Percentiles rank a stretch among this genome's conserved stretches.
Conservation (phyloP, 1,284 basidiomycete species). For the Inonotus hispidus region DNA sequence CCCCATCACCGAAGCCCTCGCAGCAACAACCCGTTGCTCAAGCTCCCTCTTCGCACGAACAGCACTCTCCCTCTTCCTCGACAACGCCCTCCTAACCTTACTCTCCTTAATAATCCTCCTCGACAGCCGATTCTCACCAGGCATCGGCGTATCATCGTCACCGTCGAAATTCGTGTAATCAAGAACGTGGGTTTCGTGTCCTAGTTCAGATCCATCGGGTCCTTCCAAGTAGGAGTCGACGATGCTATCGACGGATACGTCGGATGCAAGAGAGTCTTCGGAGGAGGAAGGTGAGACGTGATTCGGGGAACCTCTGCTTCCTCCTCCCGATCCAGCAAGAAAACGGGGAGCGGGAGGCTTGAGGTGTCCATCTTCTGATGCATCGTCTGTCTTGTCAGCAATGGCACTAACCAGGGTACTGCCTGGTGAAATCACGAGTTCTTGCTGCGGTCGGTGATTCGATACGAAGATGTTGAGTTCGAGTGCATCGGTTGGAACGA, state of each 20-base stretch:
- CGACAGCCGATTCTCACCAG: slow-evolving; percentile 61
- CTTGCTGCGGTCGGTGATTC: slow-evolving; percentile 34
- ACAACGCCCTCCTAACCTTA: slow-evolving; percentile 54
- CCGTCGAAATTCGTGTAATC: slow-evolving; percentile 83
- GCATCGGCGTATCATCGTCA: slow-evolving; percentile 60
- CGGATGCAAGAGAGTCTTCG: slow-evolving; percentile 18
- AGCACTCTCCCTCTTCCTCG: slow-evolving; percentile 34
- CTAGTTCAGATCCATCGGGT: slow-evolving; percentile 33
- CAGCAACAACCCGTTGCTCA: slow-evolving; percentile 8
- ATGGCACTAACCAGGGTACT: background rate
- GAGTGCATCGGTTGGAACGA: slow-evolving; percentile 53
- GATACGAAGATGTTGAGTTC: slow-evolving; percentile 82
- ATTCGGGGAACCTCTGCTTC: background rate
- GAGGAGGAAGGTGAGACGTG: background rate
- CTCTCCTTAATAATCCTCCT: slow-evolving; percentile 63
- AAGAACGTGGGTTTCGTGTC: slow-evolving; percentile 49
- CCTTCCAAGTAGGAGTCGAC: slow-evolving; percentile 37
- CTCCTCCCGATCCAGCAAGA: background rate
- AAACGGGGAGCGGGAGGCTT: slow-evolving; percentile 15
- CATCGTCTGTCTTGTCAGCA: slow-evolving; percentile 12
- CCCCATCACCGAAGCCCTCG: background rate
- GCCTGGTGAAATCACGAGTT: slow-evolving; percentile 16
- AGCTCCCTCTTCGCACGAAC: slow-evolving; percentile 21
- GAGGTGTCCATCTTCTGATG: slow-evolving; percentile 6
- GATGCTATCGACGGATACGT: slow-evolving; percentile 32